Base-by-base conservation (phyloP, 441 rosid species). In the Gossypium gossypioides region DNA sequence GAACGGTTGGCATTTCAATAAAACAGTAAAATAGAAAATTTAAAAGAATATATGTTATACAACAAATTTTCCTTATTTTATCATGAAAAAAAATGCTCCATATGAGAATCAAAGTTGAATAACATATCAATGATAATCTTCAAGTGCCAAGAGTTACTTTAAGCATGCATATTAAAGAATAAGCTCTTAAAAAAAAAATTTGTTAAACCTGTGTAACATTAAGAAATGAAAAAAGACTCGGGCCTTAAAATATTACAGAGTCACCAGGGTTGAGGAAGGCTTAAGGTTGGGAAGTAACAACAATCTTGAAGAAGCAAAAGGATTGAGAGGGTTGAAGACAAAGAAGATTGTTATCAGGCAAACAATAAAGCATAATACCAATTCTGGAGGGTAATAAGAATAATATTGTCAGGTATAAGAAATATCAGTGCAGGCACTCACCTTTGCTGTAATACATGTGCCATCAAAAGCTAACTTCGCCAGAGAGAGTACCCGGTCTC, bases 391-490 rank as follows among this genome's bases (percentile, higher is more conserved):
- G 58, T 37, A 46, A 34, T 58, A 71, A 42, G 46, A 54, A 32
- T 34, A 13, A 48, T 29, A 25, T 19, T 29, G 58, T 75, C 55
- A 4, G 25, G 63, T 18, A 48, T 22, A 40, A 19, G 54, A 54
- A 18, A 56, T 40, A 21, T 54, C 24, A 25, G 32, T 37, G 48
- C 8, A 71, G 40, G 63, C 13, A 81, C 81, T 80, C 81, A 95
- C 99, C 96, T 92, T 91, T 65, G 84, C 98, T 10, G 95, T 84
- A 77, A 91, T 78, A 78, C 83, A 82, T 55, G 87, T 84, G 70
- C 87, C 86, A 67, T 89, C 93, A 74, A 95, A 95, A 83, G 88
- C 93, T 75, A 92, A 87, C 78, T 86, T 92, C 42, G 97, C 93
- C 76, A 95, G 73, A 69, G 89, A 87, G 75, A 95, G 98, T 69